A percentile compares a stretch with the other conserved stretches of the same genome.
phyloP scores from a whole-genome alignment of 192 early-diverging fungal genomes.

The Spinellus fusiger region DNA sequence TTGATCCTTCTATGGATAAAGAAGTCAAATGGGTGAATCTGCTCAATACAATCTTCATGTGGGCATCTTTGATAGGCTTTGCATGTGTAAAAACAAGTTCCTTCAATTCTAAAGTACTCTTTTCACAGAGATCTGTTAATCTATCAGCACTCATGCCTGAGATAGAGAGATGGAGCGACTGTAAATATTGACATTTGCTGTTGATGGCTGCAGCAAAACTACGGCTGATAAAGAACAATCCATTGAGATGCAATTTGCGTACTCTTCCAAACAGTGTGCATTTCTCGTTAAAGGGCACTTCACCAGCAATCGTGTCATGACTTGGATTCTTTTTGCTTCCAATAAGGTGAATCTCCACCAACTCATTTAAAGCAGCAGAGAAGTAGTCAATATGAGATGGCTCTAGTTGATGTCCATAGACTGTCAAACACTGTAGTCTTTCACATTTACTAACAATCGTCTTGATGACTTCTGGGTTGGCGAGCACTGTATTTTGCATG shows the following conservation, averaged over 20 bases:
- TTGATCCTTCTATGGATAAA: neutral
- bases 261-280: neutral
- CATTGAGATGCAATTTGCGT: neutral
- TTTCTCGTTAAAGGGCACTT: neutral
- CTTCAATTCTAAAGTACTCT: neutral
- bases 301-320: neutral
- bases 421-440: conserved; percentile 18
- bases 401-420: conserved; percentile 33
- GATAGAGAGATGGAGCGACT: conserved; percentile 2
- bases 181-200: neutral
- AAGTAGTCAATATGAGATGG: conserved; percentile 11
- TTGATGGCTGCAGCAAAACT: neutral
- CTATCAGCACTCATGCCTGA: neutral
- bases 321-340: neutral
- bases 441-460: conserved; percentile 22
- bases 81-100: conserved; percentile 21
- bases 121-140: neutral
- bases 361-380: neutral
- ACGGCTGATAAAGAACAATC: neutral
- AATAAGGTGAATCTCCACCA: conserved; percentile 21
- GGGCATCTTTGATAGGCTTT: conserved; percentile 2
- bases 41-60: neutral
- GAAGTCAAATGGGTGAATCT: neutral
- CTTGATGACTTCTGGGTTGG: conserved; percentile 16
- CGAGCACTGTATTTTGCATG: neutral